Base-by-base conservation (phyloP, 2,329 filamentous ascomycete genomes). In the Aspergillus versicolor region DNA sequence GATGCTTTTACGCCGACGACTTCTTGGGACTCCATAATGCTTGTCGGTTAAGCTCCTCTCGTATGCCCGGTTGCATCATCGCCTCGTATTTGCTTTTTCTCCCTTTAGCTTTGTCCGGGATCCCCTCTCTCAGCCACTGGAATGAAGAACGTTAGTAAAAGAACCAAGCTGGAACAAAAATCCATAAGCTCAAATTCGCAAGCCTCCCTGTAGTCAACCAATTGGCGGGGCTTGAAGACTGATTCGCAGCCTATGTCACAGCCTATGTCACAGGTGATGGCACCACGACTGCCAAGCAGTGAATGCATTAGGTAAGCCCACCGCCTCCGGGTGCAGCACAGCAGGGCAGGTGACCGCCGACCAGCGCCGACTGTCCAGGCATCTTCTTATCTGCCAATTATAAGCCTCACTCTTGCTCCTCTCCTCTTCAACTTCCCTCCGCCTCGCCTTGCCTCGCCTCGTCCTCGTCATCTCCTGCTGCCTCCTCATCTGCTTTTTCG, bases 301-400 rank as follows among this genome's bases (percentile, higher is more conserved):
- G 34, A 37, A 37, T 13, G 34, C 5, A 13, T 22, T 22, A 38
- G 15, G 46, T 48, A 22, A 46, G 46, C 21, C 65, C 63, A 68
- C 69, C 70, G 69, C 69, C 65, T 63, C 64, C 60, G 58, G 37
- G 60, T 58, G 56, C 59, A 64, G 61, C 51, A 57, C 54, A 56
- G 60, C 61, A 57, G 49, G 46, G 51, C 58, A 63, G 55, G 57
- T 58, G 50, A 55, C 56, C 56, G 17, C 5, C 6, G 12, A 40
- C 51, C 42, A 19, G 42, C 51, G 51, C 24, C 40, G 48, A 37
- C 49, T 30, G 27, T 45, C 54, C 49, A 58, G 56, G 56, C 56
- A 54, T 54, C 52, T 47, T 40, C 52, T 60, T 54, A 55, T 57
- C 59, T 57, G 59, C 56, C 56, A 56, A 56, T 60, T 58, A 52